Percentiles rank a stretch among this genome's conserved stretches.
Evolutionary conservation across 2,329 filamentous ascomycete species (phyloP).

Genomic region (Zasmidium angulare): DNA sequence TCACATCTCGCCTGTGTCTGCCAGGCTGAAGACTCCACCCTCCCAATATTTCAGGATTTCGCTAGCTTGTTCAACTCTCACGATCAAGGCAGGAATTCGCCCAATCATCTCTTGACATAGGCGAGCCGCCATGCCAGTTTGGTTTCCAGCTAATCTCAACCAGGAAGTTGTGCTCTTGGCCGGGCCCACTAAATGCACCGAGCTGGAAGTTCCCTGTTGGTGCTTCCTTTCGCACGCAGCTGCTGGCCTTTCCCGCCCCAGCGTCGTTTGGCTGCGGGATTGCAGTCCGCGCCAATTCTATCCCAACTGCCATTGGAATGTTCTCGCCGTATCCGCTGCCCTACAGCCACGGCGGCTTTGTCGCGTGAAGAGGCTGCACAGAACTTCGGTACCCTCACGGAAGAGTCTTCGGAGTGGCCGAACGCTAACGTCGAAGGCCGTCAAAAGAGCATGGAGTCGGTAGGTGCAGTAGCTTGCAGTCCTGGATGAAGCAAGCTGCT

Average conservation of each 20-base stretch:
- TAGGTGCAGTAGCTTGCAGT: background rate
- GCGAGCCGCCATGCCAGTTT: slow-evolving; percentile 13
- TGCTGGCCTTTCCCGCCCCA: slow-evolving; percentile 19
- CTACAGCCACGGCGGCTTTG: slow-evolving; percentile 1
- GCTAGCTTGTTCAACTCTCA: slow-evolving; percentile 13
- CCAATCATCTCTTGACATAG: slow-evolving; percentile 17
- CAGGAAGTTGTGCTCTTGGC: slow-evolving; percentile 5
- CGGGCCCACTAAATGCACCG: slow-evolving; percentile 25
- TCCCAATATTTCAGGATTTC: slow-evolving; percentile 22
- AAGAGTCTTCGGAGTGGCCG: slow-evolving; percentile 15
- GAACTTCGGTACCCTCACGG: slow-evolving; percentile 4
- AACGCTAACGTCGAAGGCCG: slow-evolving; percentile 11
- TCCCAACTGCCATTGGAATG: slow-evolving; percentile 8
- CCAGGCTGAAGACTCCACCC: slow-evolving; percentile 2
- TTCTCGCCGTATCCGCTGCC: slow-evolving; percentile 11
- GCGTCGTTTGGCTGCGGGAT: slow-evolving; percentile 12
- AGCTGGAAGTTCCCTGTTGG: slow-evolving; percentile 11
- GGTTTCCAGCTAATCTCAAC: background rate
- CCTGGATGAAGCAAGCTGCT: slow-evolving; percentile 7
- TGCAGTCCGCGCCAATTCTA: slow-evolving; percentile 10
- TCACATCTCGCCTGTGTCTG: slow-evolving; percentile 1
- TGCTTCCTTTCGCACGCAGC: background rate
- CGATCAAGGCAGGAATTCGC: slow-evolving; percentile 5
- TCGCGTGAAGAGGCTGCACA: background rate
- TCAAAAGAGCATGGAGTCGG: slow-evolving; percentile 1